Conservation (phyloP, 176 grass and related monocot genomes). For the Oryza australiensis region DNA sequence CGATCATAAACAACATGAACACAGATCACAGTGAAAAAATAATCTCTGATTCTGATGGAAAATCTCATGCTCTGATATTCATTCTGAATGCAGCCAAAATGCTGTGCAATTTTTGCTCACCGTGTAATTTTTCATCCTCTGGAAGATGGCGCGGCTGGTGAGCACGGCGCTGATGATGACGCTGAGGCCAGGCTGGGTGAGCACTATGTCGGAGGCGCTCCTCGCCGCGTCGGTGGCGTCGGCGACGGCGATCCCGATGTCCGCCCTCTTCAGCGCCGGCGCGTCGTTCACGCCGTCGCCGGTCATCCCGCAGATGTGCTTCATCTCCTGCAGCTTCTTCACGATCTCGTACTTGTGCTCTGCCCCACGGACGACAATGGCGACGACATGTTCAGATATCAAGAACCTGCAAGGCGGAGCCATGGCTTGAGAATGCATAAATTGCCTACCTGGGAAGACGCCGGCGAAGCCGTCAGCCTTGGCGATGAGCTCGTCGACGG, state of each 20-base stretch:
- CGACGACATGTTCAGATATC: not conserved
- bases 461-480: constrained; percentile 97
- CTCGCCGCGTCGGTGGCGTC: constrained; percentile 94
- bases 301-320: constrained; percentile 98
- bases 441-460: constrained; percentile 63
- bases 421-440: too few species aligned
- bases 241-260: constrained; percentile 94
- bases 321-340: constrained; percentile 86
- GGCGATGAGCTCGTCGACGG: constrained; percentile 79
- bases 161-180: constrained; percentile 98
- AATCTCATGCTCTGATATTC: not conserved
- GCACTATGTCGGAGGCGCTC: constrained; percentile 92
- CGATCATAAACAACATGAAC: not conserved
- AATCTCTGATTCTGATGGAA: not conserved
- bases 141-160: constrained; percentile 93
- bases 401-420: not conserved
- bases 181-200: constrained; percentile 88
- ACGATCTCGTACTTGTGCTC: constrained; percentile 99
- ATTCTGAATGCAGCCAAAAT: not conserved
- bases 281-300: constrained; percentile 96
- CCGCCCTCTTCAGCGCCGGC: constrained; percentile 92
- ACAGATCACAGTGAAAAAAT: not conserved
- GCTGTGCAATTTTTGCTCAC: constrained; percentile 29
- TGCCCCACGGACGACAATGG: not conserved
- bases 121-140: constrained; percentile 99